Evolutionary conservation across 2,329 filamentous ascomycete species (phyloP), one percentile per base, ranked within the genome.

Genomic region (Colletotrichum phormii): DNA sequence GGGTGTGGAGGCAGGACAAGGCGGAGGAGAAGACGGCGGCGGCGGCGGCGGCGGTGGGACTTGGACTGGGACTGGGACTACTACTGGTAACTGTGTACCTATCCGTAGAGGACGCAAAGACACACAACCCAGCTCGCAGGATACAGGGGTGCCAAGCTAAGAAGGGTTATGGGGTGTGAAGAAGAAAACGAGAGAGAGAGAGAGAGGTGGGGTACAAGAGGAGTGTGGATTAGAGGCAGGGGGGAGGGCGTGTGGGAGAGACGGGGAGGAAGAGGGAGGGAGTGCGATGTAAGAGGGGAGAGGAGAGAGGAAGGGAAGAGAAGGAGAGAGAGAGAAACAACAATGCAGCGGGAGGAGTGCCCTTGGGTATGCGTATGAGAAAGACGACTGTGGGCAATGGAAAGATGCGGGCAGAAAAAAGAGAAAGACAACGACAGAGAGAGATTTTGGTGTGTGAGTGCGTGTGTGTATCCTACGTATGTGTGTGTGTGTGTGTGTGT

Each of bases 91-190:
- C 12, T 37, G 35, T 37, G 35, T 37, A 37, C n/a, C n/a, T n/a
- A n/a, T 37, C 5, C 35, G 35, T 37, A 46, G 22, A 46, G 42
- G 58, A 67, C 58, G 64, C 69, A 67, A 68, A 68, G 58, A 71
- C 57, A 71, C 35, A 67, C 64, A 63, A 62, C 69, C 69, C 69
- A 67, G 55, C 63, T 61, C 61, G 51, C 37, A 62, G 22, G 55
- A 57, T 58, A 57, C 37, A 33, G 54, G 62, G 53, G 67, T 8
- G 42, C 18, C 3, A 15, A 18, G 15, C 42, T 46, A 46, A 46
- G 42, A 8, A 46, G 42, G 42, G 42, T 46, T n/a, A 46, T 46
- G 42, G 42, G 42, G 42, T 46, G 42, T 46, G 42, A 18, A n/a
- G 15, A 46, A 6, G 15, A 7, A 46, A 15, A 46, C 6, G 37